Percentiles rank a stretch among this genome's conserved stretches.
Conservation (phyloP, 352 stramenopile species). For the Aphanomyces cochlioides region DNA sequence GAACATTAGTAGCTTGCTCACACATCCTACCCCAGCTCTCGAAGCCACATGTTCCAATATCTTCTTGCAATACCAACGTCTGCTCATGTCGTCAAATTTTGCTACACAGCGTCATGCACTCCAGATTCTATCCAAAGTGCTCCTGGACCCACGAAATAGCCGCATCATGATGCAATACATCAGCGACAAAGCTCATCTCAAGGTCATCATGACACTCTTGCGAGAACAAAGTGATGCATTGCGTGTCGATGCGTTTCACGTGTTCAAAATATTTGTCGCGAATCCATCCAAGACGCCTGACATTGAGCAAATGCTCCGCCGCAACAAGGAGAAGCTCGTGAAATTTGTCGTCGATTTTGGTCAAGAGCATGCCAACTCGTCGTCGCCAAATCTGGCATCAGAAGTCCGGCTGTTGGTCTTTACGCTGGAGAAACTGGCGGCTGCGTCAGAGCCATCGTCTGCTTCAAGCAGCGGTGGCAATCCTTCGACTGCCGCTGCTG, state of each 20-base stretch:
- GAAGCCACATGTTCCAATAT: slow-evolving; percentile 61
- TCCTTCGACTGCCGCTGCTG: neutral
- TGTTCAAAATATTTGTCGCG: slow-evolving; percentile 87
- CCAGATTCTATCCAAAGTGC: slow-evolving; percentile 65
- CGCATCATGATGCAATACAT: slow-evolving; percentile 77
- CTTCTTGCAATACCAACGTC: slow-evolving; percentile 57
- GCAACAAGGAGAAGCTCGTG: slow-evolving; percentile 73
- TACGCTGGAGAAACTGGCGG: slow-evolving; percentile 19
- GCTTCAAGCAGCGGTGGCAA: neutral
- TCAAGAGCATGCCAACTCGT: slow-evolving; percentile 39
- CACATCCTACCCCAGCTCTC: slow-evolving; percentile 50
- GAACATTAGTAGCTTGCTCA: slow-evolving; percentile 70
- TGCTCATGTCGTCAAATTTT: slow-evolving; percentile 66
- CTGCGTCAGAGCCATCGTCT: neutral
- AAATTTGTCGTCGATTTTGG: slow-evolving; percentile 74
- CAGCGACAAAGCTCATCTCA: slow-evolving; percentile 60
- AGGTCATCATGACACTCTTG: slow-evolving; percentile 69
- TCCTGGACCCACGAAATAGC: slow-evolving; percentile 74
- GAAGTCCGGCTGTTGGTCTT: slow-evolving; percentile 25
- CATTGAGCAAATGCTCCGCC: slow-evolving; percentile 64
- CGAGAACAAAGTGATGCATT: slow-evolving; percentile 69
- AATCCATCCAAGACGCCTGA: slow-evolving; percentile 78
- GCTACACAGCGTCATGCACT: slow-evolving; percentile 68
- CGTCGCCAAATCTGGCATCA: neutral
- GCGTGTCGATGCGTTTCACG: slow-evolving; percentile 79